Base-by-base conservation (phyloP, 1,284 basidiomycete genomes). In the Lentinula novae-zelandiae region DNA sequence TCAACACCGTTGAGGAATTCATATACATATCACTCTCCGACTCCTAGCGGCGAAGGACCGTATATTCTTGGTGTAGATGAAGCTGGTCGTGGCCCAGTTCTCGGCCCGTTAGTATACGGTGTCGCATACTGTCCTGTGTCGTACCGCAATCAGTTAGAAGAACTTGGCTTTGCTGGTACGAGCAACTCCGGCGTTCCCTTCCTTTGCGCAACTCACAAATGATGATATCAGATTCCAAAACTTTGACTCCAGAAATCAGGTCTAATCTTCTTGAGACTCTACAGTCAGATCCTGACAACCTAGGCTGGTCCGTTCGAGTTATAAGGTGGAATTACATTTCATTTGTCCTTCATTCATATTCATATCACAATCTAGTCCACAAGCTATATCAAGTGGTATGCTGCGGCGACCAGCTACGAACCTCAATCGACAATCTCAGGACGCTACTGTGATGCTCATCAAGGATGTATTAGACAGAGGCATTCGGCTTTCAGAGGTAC, bases 1-100 rank as follows among this genome's bases (percentile, higher is more conserved):
- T 81, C 81, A 2, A 77, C 75, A 1, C 79, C 88, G 0, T 77
- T 95, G 31, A 78, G 78, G 3, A 81, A 86, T 34, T 92, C 92
- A 0, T 96, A 96, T 72, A 88, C 89, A 0, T 90, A 92, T 71
- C 93, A 95, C 71, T 94, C 93, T 0, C 80, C 85, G 7, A 82
- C 73, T 0, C 85, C 92, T 31, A 84, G 85, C 0, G 78, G 84
- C 0, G 59, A 75, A 1, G 88, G 88, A 0, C 85, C 85, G n/a
- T 92, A 87, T 74, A 90, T 97, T 55, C 87, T 99, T 60, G 96
- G 96, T 40, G 95, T 99, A 6, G 96, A 99, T 73, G 96, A 99
- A 73, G 96, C 96, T 0, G 96, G 96, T 1, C 82, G 96, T 62
- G 96, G 97, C 0, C 96, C 96, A 12, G 95, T 95, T 1, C 79